A percentile compares a stretch with the other conserved stretches of the same genome.
phyloP scores from a whole-genome alignment of 1,284 basidiomycete genomes.

The Fomitiporia mediterranea region DNA sequence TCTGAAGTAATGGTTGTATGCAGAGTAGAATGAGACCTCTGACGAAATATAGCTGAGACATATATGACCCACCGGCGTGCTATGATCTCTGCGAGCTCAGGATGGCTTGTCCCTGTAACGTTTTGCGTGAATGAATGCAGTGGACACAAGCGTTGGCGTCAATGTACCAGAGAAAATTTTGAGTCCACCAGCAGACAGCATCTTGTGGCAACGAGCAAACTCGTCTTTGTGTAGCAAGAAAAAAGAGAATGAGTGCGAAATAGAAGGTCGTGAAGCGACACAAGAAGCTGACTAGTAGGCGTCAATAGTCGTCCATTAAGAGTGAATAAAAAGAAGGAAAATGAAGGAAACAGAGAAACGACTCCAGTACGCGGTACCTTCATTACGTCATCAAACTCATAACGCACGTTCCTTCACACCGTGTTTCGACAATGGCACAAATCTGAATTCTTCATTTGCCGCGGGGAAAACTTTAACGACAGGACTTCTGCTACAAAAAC shows the following conservation, averaged over 20 bases:
- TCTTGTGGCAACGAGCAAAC: slow-evolving; percentile 29
- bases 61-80: slow-evolving; percentile 85
- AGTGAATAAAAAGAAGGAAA: slow-evolving; percentile 4
- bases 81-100: slow-evolving; percentile 91
- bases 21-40: slow-evolving; percentile 22
- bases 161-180: slow-evolving; percentile 86
- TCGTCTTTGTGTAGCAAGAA: not conserved
- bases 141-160: slow-evolving; percentile 14
- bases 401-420: slow-evolving; percentile 22
- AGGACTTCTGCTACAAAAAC: slow-evolving; percentile 32
- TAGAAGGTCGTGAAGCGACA: slow-evolving; percentile 1
- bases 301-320: slow-evolving; percentile 13
- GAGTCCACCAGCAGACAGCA: slow-evolving; percentile 81
- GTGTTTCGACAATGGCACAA: not conserved
- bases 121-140: slow-evolving; percentile 1
- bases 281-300: slow-evolving; percentile 1
- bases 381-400: slow-evolving; percentile 18
- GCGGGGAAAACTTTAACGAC: slow-evolving; percentile 10
- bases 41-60: slow-evolving; percentile 21
- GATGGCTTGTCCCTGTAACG: slow-evolving; percentile 81
- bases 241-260: slow-evolving; percentile 6
- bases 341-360: not conserved
- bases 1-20: slow-evolving; percentile 36
- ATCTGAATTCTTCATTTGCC: slow-evolving; percentile 14
- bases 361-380: not conserved